Conservation (phyloP, 129 eudicot species). For the Chrysanthemum makinoi region DNA sequence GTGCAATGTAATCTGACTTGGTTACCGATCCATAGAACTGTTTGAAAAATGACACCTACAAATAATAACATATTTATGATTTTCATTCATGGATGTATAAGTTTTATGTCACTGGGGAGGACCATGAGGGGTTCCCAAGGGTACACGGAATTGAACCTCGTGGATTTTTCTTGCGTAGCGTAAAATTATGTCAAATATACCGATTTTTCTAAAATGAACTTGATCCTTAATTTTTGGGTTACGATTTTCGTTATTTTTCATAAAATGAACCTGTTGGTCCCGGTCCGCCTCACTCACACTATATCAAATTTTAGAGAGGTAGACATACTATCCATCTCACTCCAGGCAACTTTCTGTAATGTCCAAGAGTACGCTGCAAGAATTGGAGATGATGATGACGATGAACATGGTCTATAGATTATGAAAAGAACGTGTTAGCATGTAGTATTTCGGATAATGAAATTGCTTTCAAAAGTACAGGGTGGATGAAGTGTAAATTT, state of each 20-base stretch:
- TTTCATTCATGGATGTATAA: not conserved
- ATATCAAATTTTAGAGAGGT: slow-evolving; percentile 1
- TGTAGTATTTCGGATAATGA: not conserved
- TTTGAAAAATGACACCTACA: slow-evolving; percentile 74
- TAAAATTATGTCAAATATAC: too few species aligned
- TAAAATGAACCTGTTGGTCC: too few species aligned
- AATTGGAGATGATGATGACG: slow-evolving; percentile 25
- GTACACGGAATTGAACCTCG: too few species aligned
- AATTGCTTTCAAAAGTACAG: not conserved
- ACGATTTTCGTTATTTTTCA: not conserved
- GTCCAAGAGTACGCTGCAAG: slow-evolving; percentile 45
- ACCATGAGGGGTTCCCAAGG: too few species aligned
- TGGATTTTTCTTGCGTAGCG: too few species aligned
- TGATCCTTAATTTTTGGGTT: too few species aligned
- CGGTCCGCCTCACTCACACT: too few species aligned
- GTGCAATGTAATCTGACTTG: slow-evolving; percentile 74
- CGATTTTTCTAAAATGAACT: too few species aligned
- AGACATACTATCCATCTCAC: slow-evolving; percentile 62
- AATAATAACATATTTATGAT: not conserved
- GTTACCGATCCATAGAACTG: slow-evolving; percentile 90
- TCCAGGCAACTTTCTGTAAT: slow-evolving; percentile 52
- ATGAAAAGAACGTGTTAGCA: not conserved
- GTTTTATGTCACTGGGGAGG: too few species aligned
- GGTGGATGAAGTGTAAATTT: slow-evolving; percentile 1
- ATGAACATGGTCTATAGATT: slow-evolving; percentile 16